Base-by-base conservation (phyloP, 441 rosid genomes). In the Capsella rubella region DNA sequence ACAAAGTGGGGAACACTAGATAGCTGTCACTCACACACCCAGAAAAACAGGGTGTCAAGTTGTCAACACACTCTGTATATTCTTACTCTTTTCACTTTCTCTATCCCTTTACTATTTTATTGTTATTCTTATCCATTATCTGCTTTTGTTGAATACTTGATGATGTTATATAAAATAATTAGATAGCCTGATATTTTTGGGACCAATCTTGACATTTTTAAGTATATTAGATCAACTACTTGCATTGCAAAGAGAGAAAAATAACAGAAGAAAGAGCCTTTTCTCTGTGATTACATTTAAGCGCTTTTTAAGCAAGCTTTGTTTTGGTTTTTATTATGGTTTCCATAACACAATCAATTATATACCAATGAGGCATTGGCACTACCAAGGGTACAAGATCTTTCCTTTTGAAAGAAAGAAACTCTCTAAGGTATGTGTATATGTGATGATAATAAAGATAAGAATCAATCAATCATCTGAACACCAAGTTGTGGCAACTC, bases 401-500 rank as follows among this genome's bases (percentile, higher is more conserved):
- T 71, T 67, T 71, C 69, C 54, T 21, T 71, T 64, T 70, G 72
- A 59, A 40, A 65, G 55, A 62, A 62, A 21, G 73, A 77, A 59
- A 49, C 58, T 59, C 62, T 66, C 52, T 65, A 71, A 45, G 15
- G 64, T 65, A 25, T 77, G 45, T 77, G 45, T 77, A 43, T 64
- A 58, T 71, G 25, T 34, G 43, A 49, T 34, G 28, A 56, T 64
- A 52, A 69, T 71, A 15, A 52, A 50, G 61, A 69, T 18, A 47
- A 53, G 15, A 56, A 28, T 39, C 47, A 39, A 51, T 42, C 60
- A 77, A 59, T 83, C 75, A 81, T 82, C 67, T 81, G 79, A 95
- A 95, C 29, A 95, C 90, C 64, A 95, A 79, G 82, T 95, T 88
- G 85, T 95, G 98, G 82, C 99, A 95, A 61, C 87, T 90, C 42